Percentiles rank a stretch among this genome's conserved stretches.
These are phyloP conservation scores for Yamadazyma pseudoaaseri DNA, from an alignment of 1,139 yeast species.

Conservation along the genomic window DNA sequence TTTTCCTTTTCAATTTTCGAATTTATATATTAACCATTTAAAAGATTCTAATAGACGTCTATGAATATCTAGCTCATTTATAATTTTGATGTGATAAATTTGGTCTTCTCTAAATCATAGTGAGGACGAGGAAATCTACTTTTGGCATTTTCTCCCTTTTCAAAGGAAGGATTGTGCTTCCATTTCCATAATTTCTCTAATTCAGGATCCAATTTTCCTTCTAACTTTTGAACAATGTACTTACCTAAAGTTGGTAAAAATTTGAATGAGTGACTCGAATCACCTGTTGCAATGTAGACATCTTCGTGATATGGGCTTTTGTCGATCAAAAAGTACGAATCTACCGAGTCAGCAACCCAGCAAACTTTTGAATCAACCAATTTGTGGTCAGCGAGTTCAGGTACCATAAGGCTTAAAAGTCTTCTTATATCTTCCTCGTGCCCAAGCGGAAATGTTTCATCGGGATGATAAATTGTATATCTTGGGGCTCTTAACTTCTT, in stretches of 20 bases:
- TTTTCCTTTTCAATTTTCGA: too few relatives aligned
- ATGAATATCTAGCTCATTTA: background rate
- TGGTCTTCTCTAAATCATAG: conserved; percentile 11
- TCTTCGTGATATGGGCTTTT: conserved; percentile 34
- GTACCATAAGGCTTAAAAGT: conserved; percentile 13
- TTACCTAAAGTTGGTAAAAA: conserved; percentile 34
- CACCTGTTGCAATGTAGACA: conserved; percentile 44
- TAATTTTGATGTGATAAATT: conserved; percentile 5
- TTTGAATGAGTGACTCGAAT: conserved; percentile 43
- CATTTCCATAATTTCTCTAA: conserved; percentile 28
- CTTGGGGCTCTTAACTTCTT: conserved; percentile 32
- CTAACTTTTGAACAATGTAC: conserved; percentile 25
- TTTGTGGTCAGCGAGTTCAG: conserved; percentile 13
- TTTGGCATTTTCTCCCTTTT: conserved; percentile 12
- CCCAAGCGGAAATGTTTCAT: conserved; percentile 32
- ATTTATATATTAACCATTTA: too few relatives aligned
- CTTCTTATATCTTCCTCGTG: conserved; percentile 13
- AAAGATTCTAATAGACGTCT: too few relatives aligned
- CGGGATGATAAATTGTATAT: conserved; percentile 26
- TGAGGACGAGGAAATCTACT: conserved; percentile 18
- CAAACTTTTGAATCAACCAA: conserved; percentile 17
- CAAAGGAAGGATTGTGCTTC: conserved; percentile 25
- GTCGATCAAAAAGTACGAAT: conserved; percentile 40
- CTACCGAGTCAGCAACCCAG: conserved; percentile 48
- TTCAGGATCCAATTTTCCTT: conserved; percentile 19